Percentiles rank a stretch among this genome's conserved stretches.
phyloP scores from a whole-genome alignment of 2,329 filamentous ascomycete species.

The Fusarium concolor region DNA sequence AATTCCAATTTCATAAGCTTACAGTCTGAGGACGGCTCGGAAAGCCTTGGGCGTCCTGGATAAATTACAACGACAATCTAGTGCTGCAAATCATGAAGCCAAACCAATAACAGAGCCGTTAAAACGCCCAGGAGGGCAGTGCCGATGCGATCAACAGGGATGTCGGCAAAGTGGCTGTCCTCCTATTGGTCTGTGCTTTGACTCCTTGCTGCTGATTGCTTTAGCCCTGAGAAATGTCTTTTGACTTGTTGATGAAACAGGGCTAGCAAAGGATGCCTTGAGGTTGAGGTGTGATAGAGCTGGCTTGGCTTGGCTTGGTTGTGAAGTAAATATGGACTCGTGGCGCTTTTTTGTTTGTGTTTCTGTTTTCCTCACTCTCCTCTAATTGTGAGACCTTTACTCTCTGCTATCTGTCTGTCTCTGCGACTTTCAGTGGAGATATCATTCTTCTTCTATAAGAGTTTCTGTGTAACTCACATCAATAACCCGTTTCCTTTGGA shows the following conservation, averaged over 20 bases:
- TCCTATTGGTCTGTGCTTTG: slow-evolving; percentile 6
- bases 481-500: not conserved
- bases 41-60: not conserved
- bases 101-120: not conserved
- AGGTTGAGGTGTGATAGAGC: not conserved
- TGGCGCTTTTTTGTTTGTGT: not conserved
- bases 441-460: too few species aligned
- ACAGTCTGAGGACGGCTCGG: too few species aligned
- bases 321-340: slow-evolving; percentile 9
- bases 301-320: too few species aligned
- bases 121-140: slow-evolving; percentile 23
- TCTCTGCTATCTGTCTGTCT: not conserved
- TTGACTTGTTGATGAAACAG: not conserved
- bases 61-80: not conserved
- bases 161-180: not conserved
- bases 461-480: too few species aligned
- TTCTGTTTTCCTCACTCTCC: not conserved
- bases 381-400: not conserved
- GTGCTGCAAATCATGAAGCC: not conserved
- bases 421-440: not conserved
- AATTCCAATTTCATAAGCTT: too few species aligned
- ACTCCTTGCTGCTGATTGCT: not conserved
- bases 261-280: too few species aligned
- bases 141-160: slow-evolving; percentile 2
- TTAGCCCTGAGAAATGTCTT: not conserved